Base-by-base conservation (phyloP, 2,329 filamentous ascomycete genomes). In the Aureobasidium pullulans region DNA sequence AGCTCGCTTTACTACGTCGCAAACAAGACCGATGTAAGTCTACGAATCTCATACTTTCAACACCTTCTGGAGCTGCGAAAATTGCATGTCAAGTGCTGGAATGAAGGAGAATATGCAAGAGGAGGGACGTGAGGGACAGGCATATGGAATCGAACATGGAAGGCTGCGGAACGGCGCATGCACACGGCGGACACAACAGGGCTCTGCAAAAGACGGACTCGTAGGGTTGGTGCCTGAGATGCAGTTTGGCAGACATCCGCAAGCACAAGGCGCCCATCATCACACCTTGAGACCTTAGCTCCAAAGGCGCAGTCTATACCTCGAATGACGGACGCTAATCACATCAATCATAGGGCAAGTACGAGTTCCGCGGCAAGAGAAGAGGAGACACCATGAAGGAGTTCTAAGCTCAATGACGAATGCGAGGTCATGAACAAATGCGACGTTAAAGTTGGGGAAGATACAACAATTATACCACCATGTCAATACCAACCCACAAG, bases 21-120 rank as follows among this genome's bases (percentile, higher is more conserved):
- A 61, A 95, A 89, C 73, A 84, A 83, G 70, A 92, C 87, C 63
- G 93, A 97, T 69, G 94, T 97, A 77, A 84, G 90, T 84, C 42
- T 19, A 44, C 11, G 4, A 10, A 50, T 40, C 28, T 48, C n/a
- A n/a, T 28, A 28, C 5, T 40, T 11, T 52, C 31, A 10, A 23
- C 23, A 23, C 23, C 23, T 9, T 11, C 16, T 36, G 31, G 32
- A 53, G 15, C 40, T 28, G 11, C 16, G 6, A 31, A 16, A 36
- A 34, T 28, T 44, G 47, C 46, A 32, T 11, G 23, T 42, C 36
- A 40, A 48, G 56, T 32, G 44, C 4, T 47, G 34, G 44, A 32
- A 7, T 6, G 4, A 7, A 15, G 19, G 13, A 29, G 4, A 4
- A 4, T 6, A 31, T 16, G 36, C 19, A 37, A 56, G 31, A 46